Percentiles rank a stretch among this genome's conserved stretches.
These are phyloP conservation scores for Hypoxylon sp. DNA, from an alignment of 2,329 filamentous ascomycete species.

Conservation along the genomic window DNA sequence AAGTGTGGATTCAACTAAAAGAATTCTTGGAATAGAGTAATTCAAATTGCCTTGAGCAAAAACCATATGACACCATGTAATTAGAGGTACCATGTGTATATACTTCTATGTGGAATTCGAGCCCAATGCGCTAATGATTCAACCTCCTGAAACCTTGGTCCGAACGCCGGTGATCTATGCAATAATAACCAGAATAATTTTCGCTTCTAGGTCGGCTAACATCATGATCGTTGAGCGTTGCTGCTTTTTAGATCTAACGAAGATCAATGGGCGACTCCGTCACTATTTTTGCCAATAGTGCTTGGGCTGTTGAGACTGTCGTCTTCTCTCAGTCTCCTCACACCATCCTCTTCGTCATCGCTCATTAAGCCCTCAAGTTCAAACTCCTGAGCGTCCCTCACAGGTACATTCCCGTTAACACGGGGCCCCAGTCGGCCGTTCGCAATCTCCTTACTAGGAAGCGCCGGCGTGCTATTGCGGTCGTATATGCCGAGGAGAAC, in stretches of 20 bases:
- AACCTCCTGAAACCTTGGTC: conserved; percentile 17
- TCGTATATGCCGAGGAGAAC: conserved; percentile 90
- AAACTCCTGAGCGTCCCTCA: conserved; percentile 90
- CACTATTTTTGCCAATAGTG: conserved; percentile 64
- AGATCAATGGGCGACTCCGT: conserved; percentile 53
- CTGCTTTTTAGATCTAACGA: neutral
- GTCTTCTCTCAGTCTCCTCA: conserved; percentile 57
- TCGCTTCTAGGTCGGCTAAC: conserved; percentile 9
- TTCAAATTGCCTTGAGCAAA: neutral
- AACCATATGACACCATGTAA: conserved; percentile 9
- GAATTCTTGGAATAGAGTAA: neutral
- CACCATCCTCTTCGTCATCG: conserved; percentile 79
- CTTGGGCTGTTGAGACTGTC: conserved; percentile 63
- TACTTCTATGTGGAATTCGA: conserved; percentile 16
- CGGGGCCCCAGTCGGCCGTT: conserved; percentile 59
- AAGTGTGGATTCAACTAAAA: no score
- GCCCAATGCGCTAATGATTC: conserved; percentile 18
- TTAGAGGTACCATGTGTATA: conserved; percentile 19
- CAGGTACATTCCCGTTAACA: conserved; percentile 51
- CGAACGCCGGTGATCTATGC: conserved; percentile 42
- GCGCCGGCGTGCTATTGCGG: conserved; percentile 63
- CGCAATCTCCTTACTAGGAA: conserved; percentile 56
- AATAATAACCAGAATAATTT: conserved; percentile 24
- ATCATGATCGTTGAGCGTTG: neutral
- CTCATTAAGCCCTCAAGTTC: conserved; percentile 92